A percentile compares a stretch with the other conserved stretches of the same genome.
Conservation (phyloP, 202 grass and related monocot species). For the Setaria italica region DNA sequence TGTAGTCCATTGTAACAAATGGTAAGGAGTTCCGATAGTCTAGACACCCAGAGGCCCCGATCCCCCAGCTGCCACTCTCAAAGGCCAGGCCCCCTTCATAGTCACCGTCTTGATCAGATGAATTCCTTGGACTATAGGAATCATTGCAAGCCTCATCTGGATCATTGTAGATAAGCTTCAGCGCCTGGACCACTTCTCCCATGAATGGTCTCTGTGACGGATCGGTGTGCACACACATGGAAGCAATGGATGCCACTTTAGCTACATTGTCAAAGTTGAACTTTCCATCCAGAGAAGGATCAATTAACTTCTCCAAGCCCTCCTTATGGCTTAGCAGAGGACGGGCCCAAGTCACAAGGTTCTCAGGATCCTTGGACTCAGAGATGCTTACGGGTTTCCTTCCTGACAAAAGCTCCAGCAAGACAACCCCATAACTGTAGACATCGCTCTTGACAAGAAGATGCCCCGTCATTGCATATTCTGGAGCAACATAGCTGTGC, state of each 20-base stretch:
- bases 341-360: conserved; percentile 91
- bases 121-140: conserved; percentile 79
- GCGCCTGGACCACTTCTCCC: conserved; percentile 96
- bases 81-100: conserved; percentile 53
- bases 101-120: conserved; percentile 63
- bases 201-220: conserved; percentile 89
- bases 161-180: conserved; percentile 85
- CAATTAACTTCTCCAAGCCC: conserved; percentile 74
- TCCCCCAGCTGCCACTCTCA: conserved; percentile 71
- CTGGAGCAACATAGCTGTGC: conserved; percentile 90
- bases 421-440: conserved; percentile 95
- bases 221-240: conserved; percentile 78
- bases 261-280: conserved; percentile 83
- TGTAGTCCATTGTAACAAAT: conserved; percentile 94
- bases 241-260: conserved; percentile 92
- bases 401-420: conserved; percentile 94
- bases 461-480: conserved; percentile 99
- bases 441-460: conserved; percentile 97
- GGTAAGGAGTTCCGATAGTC: conserved; percentile 58
- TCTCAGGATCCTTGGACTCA: conserved; percentile 71
- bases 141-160: conserved; percentile 68
- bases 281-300: conserved; percentile 68
- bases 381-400: conserved; percentile 82
- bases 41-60: conserved; percentile 38
- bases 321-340: conserved; percentile 72